phyloP scores from a whole-genome alignment of 2,329 filamentous ascomycete genomes.

The Pseudogymnoascus sp. region DNA sequence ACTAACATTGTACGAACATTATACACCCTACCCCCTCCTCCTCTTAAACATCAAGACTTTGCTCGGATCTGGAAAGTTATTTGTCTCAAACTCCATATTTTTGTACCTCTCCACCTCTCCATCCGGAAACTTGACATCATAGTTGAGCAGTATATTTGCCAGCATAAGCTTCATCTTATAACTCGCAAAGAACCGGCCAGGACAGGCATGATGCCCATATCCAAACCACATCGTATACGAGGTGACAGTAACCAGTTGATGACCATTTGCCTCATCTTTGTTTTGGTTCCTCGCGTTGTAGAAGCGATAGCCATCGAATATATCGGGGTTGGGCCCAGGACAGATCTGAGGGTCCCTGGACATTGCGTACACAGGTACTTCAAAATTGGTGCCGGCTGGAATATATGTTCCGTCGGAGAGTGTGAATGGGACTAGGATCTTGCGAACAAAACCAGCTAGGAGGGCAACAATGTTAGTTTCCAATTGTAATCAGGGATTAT shows the following conservation, averaged over 20 bases:
- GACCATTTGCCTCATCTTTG: slow-evolving; percentile 14
- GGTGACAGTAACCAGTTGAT: slow-evolving; percentile 25
- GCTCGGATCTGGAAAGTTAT: neutral
- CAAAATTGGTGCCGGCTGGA: slow-evolving; percentile 24
- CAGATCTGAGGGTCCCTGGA: slow-evolving; percentile 18
- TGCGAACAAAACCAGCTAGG: slow-evolving; percentile 13
- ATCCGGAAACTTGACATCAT: slow-evolving; percentile 39
- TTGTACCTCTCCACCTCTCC: too few relatives aligned
- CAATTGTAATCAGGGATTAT: too few relatives aligned
- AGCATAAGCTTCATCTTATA: slow-evolving; percentile 32
- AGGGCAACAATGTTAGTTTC: neutral
- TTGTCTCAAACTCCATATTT: neutral
- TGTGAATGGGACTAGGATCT: slow-evolving; percentile 15
- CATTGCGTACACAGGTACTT: slow-evolving; percentile 25
- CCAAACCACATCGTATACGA: slow-evolving; percentile 32
- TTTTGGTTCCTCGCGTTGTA: neutral
- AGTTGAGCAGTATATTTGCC: slow-evolving; percentile 26
- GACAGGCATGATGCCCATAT: slow-evolving; percentile 35
- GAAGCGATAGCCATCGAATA: slow-evolving; percentile 21
- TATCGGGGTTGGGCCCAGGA: slow-evolving; percentile 9
- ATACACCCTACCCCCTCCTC: neutral
- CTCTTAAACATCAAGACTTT: neutral
- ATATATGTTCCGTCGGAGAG: slow-evolving; percentile 30
- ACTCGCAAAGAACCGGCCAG: slow-evolving; percentile 33
- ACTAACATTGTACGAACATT: too few relatives aligned